phyloP scores from a whole-genome alignment of 805 yeast genomes.

The Alloascoidea africana region DNA sequence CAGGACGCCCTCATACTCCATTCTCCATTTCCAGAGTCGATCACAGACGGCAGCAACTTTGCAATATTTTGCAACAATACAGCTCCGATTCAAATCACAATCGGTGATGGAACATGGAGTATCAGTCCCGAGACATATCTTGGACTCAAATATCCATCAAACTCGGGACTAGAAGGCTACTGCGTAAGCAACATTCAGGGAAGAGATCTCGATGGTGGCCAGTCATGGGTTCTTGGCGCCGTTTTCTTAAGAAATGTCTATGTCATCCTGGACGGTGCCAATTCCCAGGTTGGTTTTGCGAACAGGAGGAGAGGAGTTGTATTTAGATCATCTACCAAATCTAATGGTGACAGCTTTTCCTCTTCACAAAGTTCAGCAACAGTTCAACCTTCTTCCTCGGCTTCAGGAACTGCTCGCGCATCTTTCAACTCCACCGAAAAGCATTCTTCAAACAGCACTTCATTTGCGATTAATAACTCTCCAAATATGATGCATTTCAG shows the following conservation, averaged over 20 bases:
- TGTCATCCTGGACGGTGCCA: background rate
- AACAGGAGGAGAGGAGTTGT: too few species aligned
- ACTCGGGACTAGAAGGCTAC: background rate
- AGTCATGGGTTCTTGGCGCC: background rate
- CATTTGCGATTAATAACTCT: too few species aligned
- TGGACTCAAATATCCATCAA: background rate
- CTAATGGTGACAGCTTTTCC: too few species aligned
- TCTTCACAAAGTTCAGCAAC: too few species aligned
- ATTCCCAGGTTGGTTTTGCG: background rate
- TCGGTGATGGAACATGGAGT: background rate
- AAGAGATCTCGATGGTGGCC: background rate
- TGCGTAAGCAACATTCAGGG: conserved; percentile 1
- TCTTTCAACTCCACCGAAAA: too few species aligned
- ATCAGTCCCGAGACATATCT: background rate
- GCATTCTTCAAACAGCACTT: too few species aligned
- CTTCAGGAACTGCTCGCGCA: too few species aligned
- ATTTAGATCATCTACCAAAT: too few species aligned
- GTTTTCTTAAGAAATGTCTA: background rate
- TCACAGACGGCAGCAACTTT: background rate
- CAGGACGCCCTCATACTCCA: background rate
- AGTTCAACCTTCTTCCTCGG: too few species aligned
- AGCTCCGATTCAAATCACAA: background rate
- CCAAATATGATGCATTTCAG: too few species aligned
- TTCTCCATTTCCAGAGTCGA: background rate
- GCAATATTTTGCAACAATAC: background rate